Evolutionary conservation across 139 green algal genomes (phyloP), one percentile per base, ranked within the genome.

Genomic region (Coelastrella sp.): DNA sequence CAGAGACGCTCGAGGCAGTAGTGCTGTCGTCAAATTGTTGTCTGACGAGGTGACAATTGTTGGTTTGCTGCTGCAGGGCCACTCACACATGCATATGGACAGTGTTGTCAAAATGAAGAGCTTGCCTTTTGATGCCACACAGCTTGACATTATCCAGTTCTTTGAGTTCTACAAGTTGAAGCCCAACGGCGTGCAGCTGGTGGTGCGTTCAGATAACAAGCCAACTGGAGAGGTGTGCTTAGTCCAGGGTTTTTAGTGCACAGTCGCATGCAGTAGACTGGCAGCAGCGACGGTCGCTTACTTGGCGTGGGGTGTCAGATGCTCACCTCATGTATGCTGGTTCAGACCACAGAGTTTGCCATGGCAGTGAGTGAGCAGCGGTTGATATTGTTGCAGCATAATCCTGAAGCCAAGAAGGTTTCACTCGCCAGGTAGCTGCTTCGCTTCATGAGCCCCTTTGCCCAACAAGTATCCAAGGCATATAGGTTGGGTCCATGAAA

Each of bases 41-140:
- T 10, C 19, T 63, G 63, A 12, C 5, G 63, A 70, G 63, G 24
- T 25, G 8, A 24, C 74, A 14, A 3, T 20, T 25, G 24, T 25
- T 81, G 74, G n/a, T 22, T 84, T 19, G 15, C 49, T 63, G 25
- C 15, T 68, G 84, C 91, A 94, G 89, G 76, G 75, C 19, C 87
- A 92, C 84, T 84, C 81, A 6, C 87, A 92, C 22, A 90, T 89
- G 14, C 94, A 94, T 60, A 70, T 88, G 7, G 95, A 96, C 87
- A 96, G 94, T 58, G 94, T 97, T 9, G 91, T 97, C 7, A 96
- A 96, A 60, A 93, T 97, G 70, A 96, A 96, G 88, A 94, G 92
- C 22, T 85, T 97, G 84, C 95, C 95, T 6, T 95, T 95, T 85
- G 93, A 95, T 85, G 94, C 95, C 0, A 94, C 90, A 4, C 87